Conservation (phyloP, 192 early-diverging fungal species). For the Coemansia sp. region DNA sequence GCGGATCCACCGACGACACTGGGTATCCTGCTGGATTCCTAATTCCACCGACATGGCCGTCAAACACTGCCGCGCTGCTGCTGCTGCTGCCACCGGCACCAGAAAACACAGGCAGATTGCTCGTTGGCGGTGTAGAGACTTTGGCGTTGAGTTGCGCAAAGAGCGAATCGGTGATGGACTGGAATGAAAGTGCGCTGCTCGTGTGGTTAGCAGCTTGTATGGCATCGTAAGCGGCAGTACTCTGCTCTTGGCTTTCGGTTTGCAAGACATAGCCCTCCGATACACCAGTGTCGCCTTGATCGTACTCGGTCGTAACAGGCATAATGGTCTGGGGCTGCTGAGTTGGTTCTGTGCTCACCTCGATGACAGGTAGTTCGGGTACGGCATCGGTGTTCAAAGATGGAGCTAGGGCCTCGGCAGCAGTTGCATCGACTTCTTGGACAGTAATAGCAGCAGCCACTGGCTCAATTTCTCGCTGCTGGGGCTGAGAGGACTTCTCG, state of each 20-base stretch:
- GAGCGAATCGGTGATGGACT: slow-evolving; percentile 49
- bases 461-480: not conserved
- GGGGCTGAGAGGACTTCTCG: not conserved
- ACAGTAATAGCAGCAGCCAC: not conserved
- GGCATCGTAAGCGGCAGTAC: not conserved
- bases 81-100: not conserved
- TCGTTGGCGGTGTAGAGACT: slow-evolving; percentile 27
- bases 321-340: not conserved
- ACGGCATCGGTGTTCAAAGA: not conserved
- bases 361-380: not conserved
- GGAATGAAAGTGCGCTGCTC: slow-evolving; percentile 48
- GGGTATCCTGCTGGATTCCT: slow-evolving; percentile 24
- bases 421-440: not conserved
- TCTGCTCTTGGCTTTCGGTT: not conserved
- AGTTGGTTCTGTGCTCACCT: not conserved
- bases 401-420: not conserved
- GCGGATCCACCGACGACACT: slow-evolving; percentile 32
- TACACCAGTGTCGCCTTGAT: not conserved
- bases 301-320: not conserved
- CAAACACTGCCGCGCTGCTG: not conserved
- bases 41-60: slow-evolving; percentile 1
- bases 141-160: slow-evolving; percentile 54
- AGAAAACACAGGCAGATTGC: slow-evolving; percentile 21
- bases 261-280: not conserved
- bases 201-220: slow-evolving; percentile 5